Conservation (phyloP, 2,329 filamentous ascomycete genomes). For the Aspergillus intermedius region DNA sequence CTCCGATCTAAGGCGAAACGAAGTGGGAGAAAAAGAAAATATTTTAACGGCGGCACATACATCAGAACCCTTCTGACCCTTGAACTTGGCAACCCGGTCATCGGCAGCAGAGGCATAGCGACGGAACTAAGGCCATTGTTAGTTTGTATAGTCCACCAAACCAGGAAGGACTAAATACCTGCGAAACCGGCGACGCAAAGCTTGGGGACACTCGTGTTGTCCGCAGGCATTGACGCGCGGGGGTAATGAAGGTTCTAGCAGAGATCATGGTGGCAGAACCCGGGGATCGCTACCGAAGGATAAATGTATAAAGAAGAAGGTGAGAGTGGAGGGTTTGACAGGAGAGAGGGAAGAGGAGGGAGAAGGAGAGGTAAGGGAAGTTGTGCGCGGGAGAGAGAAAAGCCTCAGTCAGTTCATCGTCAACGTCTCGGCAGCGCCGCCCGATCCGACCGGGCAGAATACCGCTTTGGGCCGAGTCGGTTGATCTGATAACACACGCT, state of each 20-base stretch:
- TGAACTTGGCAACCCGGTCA: constrained; percentile 84
- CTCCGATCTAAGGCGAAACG: constrained; percentile 21
- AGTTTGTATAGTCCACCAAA: background rate
- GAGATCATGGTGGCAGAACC: constrained; percentile 64
- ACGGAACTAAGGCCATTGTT: constrained; percentile 47
- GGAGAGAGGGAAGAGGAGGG: constrained; percentile 16
- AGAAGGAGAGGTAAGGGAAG: constrained; percentile 13
- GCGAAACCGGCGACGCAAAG: constrained; percentile 45
- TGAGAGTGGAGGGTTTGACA: constrained; percentile 3
- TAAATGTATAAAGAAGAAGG: constrained; percentile 19
- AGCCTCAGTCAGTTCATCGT: constrained; percentile 3
- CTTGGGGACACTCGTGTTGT: constrained; percentile 47
- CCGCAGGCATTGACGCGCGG: constrained; percentile 73
- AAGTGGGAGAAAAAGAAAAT: constrained; percentile 10
- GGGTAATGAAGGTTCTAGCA: constrained; percentile 68
- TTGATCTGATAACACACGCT: constrained; percentile 14
- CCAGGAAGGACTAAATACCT: constrained; percentile 45
- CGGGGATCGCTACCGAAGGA: constrained; percentile 9
- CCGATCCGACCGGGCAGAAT: constrained; percentile 16
- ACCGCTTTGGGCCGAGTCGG: constrained; percentile 7
- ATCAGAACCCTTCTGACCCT: constrained; percentile 79
- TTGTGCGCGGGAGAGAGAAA: constrained; percentile 15
- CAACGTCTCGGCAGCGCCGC: constrained; percentile 14
- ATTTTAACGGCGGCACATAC: constrained; percentile 49
- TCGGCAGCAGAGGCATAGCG: constrained; percentile 49